phyloP scores from a whole-genome alignment of 495 filamentous ascomycete species.

The Podospora australis region DNA sequence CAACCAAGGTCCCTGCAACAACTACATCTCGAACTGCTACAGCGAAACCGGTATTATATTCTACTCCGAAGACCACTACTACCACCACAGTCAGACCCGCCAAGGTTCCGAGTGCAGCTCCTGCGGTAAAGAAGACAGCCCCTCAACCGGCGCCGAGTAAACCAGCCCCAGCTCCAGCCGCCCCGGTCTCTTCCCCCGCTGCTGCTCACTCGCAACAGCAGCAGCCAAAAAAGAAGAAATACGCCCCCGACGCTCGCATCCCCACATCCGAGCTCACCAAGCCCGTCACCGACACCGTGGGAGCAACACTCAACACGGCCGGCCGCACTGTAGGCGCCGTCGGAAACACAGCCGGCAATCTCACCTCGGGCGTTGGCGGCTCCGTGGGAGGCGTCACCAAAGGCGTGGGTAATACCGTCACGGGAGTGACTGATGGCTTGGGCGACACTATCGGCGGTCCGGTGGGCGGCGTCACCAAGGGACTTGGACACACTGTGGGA shows the following conservation, averaged over 20 bases:
- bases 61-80: neutral
- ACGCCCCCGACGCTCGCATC: too few relatives aligned
- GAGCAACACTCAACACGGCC: neutral
- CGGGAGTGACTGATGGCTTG: neutral
- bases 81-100: neutral
- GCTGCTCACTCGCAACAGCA: neutral
- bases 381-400: neutral
- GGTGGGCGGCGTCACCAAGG: neutral
- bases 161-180: constrained; percentile 21
- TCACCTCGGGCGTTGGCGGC: neutral
- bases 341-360: neutral
- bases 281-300: neutral
- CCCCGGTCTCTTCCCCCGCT: constrained; percentile 12
- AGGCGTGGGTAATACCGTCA: neutral
- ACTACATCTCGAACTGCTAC: neutral
- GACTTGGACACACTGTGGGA: neutral
- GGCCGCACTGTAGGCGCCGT: constrained; percentile 1
- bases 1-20: neutral
- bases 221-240: too few relatives aligned
- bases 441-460: neutral
- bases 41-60: neutral
- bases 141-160: constrained; percentile 6
- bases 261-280: neutral
- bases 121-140: neutral
- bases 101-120: neutral